Evolutionary conservation across 129 eudicot species (phyloP), one percentile per base, ranked within the genome.

Genomic region (Flaveria linearis): DNA sequence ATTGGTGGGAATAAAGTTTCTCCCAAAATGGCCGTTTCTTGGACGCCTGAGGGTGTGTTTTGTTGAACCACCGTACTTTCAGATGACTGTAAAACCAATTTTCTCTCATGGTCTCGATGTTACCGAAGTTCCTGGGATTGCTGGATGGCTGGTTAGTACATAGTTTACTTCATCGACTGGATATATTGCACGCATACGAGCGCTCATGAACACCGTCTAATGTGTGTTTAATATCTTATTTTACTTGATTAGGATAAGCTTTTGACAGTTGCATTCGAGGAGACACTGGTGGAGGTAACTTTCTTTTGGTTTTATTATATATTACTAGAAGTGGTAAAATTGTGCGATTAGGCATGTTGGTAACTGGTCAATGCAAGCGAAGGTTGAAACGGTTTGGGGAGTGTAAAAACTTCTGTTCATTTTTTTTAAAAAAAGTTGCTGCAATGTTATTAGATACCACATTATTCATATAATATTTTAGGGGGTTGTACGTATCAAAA

Each of bases 51-150:
- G 97, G 73, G 86, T 89, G 23, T 95, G 96, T 86, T 95, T 95
- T 83, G 89, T 87, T 47, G 96, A 88, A 79, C 96, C 99, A 5
- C 99, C 99, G 0, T 95, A 95, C 78, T 95, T 89, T 85, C 99
- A 91, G 79, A 85, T 95, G 96, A 95, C 94, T 16, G 99, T 91
- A 80, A 95, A 95, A 81, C 99, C 99, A 10, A 77, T 91, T 22
- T 85, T 91, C 78, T 83, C 91, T 70, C 99, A 91, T 71, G 99
- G 99, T 47, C 78, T 94, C 58, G 93, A 91, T 85, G 99, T 94
- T 13, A 94, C 99, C 18, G 99, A 89, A 79, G 77, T 94, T 52
- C 99, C 99, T n/a, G 99, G 99, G 60, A 89, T 94, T 74, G 97
- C 99, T 70, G 97, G 97, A 80, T 94, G 99, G 99, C 85, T 94